These are phyloP conservation scores for Phytophthora fragariaefolia DNA, from an alignment of 352 stramenopile genomes.

Conservation along the genomic window DNA sequence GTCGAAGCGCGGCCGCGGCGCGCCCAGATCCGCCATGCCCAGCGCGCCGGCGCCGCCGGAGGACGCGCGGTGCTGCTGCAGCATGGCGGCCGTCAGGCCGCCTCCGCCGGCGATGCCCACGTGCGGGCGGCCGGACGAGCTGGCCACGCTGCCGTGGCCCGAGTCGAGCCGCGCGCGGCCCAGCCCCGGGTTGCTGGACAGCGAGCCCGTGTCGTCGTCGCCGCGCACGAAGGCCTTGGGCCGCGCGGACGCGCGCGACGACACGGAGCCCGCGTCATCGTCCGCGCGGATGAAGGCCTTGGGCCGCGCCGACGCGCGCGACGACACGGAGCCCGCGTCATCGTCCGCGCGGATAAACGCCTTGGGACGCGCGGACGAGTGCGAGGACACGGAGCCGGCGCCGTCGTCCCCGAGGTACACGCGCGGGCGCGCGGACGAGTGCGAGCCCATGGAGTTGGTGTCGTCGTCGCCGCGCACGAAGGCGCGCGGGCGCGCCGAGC, in stretches of 20 bases:
- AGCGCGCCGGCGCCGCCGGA: constrained; percentile 6
- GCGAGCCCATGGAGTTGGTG: constrained; percentile 39
- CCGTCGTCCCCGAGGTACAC: constrained; percentile 33
- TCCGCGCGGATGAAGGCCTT: constrained; percentile 40
- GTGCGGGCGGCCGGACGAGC: constrained; percentile 30
- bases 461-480: constrained; percentile 45
- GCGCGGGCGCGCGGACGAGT: constrained; percentile 30
- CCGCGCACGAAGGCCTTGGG: constrained; percentile 34
- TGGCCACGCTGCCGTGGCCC: constrained; percentile 23
- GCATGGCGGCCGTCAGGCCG: constrained; percentile 46
- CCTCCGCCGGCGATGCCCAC: constrained; percentile 43
- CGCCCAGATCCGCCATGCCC: constrained; percentile 26
- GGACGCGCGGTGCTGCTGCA: constrained; percentile 41
- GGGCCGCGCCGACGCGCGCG: constrained; percentile 27
- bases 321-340: constrained; percentile 38
- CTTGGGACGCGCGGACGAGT: constrained; percentile 30
- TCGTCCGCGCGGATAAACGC: constrained; percentile 44
- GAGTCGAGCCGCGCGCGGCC: constrained; percentile 27
- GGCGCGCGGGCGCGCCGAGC: constrained; percentile 32
- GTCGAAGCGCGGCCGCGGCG: constrained; percentile 25
- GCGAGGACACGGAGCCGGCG: constrained; percentile 28
- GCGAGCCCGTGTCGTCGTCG: constrained; percentile 34
- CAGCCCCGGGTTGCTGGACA: constrained; percentile 38
- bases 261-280: constrained; percentile 38
- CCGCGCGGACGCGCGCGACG: constrained; percentile 31